phyloP scores from a whole-genome alignment of 1,284 basidiomycete genomes.

The Pseudozyma sp. region DNA sequence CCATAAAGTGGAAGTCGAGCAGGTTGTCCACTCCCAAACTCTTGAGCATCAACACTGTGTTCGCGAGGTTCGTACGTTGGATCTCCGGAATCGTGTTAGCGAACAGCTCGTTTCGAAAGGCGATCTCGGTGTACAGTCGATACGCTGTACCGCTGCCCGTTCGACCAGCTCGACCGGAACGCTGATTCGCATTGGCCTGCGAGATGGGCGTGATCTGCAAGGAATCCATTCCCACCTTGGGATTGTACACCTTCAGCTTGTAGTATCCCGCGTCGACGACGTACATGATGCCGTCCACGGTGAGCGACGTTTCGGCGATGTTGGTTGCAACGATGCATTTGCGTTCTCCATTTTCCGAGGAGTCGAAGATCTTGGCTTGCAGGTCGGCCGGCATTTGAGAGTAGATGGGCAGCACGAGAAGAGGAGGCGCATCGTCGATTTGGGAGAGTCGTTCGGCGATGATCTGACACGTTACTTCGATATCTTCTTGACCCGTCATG shows the following conservation, averaged over 20 bases:
- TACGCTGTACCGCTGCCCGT: constrained; percentile 90
- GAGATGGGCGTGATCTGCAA: constrained; percentile 95
- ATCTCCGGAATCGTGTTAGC: constrained; percentile 98
- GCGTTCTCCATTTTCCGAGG: constrained; percentile 90
- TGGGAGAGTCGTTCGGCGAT: constrained; percentile 85
- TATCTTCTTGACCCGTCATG: constrained; percentile 99
- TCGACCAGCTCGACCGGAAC: constrained; percentile 93
- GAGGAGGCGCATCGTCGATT: constrained; percentile 85
- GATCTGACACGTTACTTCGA: constrained; percentile 74
- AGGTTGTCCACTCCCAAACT: constrained; percentile 93
- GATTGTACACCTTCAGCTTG: constrained; percentile 98
- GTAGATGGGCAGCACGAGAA: constrained; percentile 94
- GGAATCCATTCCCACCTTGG: constrained; percentile 98
- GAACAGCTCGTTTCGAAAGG: constrained; percentile 94
- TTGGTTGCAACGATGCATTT: constrained; percentile 99
- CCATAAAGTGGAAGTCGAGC: constrained; percentile 99
- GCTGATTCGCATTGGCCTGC: constrained; percentile 95
- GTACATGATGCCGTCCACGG: constrained; percentile 96
- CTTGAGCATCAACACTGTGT: constrained; percentile 94
- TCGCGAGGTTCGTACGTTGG: constrained; percentile 94
- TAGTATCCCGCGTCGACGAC: constrained; percentile 97
- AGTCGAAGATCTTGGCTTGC: constrained; percentile 96
- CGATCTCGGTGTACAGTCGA: constrained; percentile 95
- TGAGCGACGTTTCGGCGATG: constrained; percentile 95
- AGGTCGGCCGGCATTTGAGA: constrained; percentile 99